Evolutionary conservation across 208 protist species (phyloP), one percentile per base, ranked within the genome.

Genomic region (Crithidia acanthocephali): DNA sequence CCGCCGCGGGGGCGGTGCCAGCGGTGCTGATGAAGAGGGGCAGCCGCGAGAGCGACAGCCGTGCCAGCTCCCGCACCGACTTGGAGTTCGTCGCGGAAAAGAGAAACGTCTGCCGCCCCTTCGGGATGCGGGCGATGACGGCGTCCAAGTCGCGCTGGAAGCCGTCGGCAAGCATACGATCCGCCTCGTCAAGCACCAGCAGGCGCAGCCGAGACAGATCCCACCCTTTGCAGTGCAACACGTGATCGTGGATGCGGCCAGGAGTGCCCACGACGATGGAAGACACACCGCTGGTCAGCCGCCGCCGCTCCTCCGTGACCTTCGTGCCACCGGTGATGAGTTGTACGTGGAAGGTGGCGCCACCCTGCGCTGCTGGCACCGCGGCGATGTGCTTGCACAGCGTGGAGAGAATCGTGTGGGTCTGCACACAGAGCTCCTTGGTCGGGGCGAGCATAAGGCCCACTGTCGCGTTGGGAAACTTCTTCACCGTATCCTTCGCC

Each of bases 81-180:
- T 91, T 94, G 37, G 91, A 91, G 89, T 95, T 99, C 15, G 98
- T 99, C 0, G 98, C 98, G 32, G 96, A 98, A 81, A 99, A 99
- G 47, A 99, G 76, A 30, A 98, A 91, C 23, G 98, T 99, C 81
- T 99, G 99, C 18, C 98, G 72, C 52, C 98, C 90, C 20, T 93
- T 89, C 35, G 97, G 87, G 22, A 97, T 76, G 22, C 53, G 66
- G 25, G 84, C 74, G 33, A 99, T 69, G 67, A 99, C 95, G 20
- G 88, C 81, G 53, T 91, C 95, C n/a, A 99, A 97, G 82, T 99
- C 97, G 51, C 94, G 95, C 79, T 99, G 97, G 73, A 99, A 99
- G 63, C 98, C 99, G 83, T 99, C 99, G 68, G 99, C 98, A 9
- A 99, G 90, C 98, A 99, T 99, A 57, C 98, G 89, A 80, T 99